Evolutionary conservation across 768 basidiomycete genomes (phyloP).

Genomic region (Kwoniella sp.): DNA sequence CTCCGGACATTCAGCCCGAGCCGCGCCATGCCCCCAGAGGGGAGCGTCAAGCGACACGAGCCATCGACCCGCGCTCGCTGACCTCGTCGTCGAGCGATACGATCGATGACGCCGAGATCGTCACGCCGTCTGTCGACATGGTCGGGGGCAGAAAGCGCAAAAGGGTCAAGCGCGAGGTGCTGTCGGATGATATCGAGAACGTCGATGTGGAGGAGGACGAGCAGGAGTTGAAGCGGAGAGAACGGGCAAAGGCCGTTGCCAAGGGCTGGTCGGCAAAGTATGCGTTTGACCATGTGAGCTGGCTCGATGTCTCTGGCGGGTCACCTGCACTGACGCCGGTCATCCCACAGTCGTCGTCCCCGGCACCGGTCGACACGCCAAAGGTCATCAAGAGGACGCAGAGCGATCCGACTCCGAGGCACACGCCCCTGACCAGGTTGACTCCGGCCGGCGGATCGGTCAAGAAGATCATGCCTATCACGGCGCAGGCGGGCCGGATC

Average conservation of each 20-base stretch:
- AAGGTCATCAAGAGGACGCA: not conserved
- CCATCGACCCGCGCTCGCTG: too few relatives aligned
- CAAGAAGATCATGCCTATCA: not conserved
- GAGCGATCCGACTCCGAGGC: conserved; percentile 1
- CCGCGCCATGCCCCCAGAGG: too few relatives aligned
- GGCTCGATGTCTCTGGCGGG: not conserved
- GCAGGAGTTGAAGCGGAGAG: conserved; percentile 14
- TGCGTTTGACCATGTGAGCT: conserved; percentile 17
- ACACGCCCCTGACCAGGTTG: too few relatives aligned
- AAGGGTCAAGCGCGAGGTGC: conserved; percentile 11
- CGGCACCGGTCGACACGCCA: not conserved
- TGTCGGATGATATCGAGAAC: conserved; percentile 2
- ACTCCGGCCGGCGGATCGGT: too few relatives aligned
- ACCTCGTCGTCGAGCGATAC: conserved; percentile 22
- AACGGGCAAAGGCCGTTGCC: conserved; percentile 27
- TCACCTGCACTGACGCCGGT: not conserved
- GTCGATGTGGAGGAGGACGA: conserved; percentile 11
- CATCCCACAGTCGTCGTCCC: conserved; percentile 5
- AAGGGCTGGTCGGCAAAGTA: conserved; percentile 35
- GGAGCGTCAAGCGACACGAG: too few relatives aligned
- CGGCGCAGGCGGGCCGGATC: not conserved
- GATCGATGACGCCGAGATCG: conserved; percentile 25
- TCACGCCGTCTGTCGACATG: conserved; percentile 18
- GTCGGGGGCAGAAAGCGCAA: conserved; percentile 9
- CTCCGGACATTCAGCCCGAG: too few relatives aligned